Conservation (phyloP, 2,329 filamentous ascomycete species). For the Curvularia sp. region DNA sequence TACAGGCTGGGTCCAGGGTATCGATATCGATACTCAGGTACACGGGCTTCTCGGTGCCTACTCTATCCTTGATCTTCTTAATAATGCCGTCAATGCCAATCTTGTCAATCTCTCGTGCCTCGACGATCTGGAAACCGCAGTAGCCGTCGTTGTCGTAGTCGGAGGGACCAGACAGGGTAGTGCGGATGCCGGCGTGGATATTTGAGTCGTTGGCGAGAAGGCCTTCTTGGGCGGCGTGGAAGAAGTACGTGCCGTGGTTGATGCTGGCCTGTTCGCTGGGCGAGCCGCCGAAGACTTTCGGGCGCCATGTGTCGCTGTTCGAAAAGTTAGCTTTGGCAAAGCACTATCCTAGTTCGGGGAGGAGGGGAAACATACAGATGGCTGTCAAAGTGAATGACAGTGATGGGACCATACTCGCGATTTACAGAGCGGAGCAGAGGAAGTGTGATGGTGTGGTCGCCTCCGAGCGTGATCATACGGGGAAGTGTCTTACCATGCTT, state of each 20-base stretch:
- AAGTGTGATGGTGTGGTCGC: constrained; percentile 68
- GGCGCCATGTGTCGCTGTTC: constrained; percentile 68
- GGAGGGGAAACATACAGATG: constrained; percentile 56
- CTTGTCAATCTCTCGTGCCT: constrained; percentile 74
- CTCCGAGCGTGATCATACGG: constrained; percentile 76
- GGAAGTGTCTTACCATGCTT: constrained; percentile 78
- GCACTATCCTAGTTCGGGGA: not conserved
- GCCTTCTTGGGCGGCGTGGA: constrained; percentile 79
- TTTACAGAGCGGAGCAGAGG: constrained; percentile 64
- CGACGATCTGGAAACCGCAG: constrained; percentile 82
- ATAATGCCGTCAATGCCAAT: constrained; percentile 78
- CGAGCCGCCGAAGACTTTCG: constrained; percentile 85
- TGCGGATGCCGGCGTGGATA: constrained; percentile 87
- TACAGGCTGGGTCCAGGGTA: constrained; percentile 81
- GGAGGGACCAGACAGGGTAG: constrained; percentile 76
- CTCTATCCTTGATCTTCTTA: constrained; percentile 75
- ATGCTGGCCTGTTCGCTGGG: constrained; percentile 77
- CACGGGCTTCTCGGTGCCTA: constrained; percentile 76
- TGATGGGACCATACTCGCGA: constrained; percentile 72
- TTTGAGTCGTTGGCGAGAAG: constrained; percentile 81
- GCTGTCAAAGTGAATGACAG: constrained; percentile 68
- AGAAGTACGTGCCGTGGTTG: constrained; percentile 92
- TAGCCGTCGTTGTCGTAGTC: constrained; percentile 89
- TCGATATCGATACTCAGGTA: constrained; percentile 89
- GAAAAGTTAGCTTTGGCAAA: not conserved